A percentile compares a stretch with the other conserved stretches of the same genome.
Conservation (phyloP, 768 basidiomycete genomes). For the Rhizopogon roseolus region DNA sequence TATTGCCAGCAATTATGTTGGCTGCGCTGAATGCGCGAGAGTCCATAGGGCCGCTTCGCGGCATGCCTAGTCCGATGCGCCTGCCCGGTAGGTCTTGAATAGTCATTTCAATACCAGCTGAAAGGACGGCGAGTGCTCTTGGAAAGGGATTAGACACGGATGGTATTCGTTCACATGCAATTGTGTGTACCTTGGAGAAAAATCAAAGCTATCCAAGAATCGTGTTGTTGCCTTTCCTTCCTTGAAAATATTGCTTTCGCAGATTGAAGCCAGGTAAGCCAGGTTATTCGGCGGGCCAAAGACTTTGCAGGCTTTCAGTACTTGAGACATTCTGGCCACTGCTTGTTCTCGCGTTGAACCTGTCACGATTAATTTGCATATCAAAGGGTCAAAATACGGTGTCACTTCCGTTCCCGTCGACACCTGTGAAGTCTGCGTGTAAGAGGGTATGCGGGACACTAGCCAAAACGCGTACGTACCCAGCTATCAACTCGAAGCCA, state of each 20-base stretch:
- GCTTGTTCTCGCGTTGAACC: constrained; percentile 43
- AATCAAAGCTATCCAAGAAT: constrained; percentile 42
- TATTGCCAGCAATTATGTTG: constrained; percentile 57
- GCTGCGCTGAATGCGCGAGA: constrained; percentile 47
- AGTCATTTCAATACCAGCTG: constrained; percentile 50
- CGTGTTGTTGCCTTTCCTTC: constrained; percentile 42
- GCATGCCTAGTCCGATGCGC: constrained; percentile 50
- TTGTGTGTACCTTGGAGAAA: constrained; percentile 32
- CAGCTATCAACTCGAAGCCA: constrained; percentile 64
- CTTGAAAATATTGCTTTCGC: constrained; percentile 32
- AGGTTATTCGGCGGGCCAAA: constrained; percentile 60
- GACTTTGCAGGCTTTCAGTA: constrained; percentile 37
- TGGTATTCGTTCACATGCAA: not conserved
- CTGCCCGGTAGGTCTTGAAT: constrained; percentile 59
- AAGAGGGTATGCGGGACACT: not conserved
- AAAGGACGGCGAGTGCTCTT: constrained; percentile 50
- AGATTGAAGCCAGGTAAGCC: constrained; percentile 43
- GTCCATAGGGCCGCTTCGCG: constrained; percentile 64
- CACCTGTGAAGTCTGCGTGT: constrained; percentile 24
- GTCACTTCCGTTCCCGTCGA: constrained; percentile 48
- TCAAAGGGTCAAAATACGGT: constrained; percentile 52
- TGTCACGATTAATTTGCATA: constrained; percentile 56
- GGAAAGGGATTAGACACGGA: not conserved
- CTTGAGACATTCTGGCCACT: constrained; percentile 33
- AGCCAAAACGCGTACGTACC: constrained; percentile 28